A percentile compares a stretch with the other conserved stretches of the same genome.
phyloP scores from a whole-genome alignment of 345 rosid species.

The Acer yangbiense region DNA sequence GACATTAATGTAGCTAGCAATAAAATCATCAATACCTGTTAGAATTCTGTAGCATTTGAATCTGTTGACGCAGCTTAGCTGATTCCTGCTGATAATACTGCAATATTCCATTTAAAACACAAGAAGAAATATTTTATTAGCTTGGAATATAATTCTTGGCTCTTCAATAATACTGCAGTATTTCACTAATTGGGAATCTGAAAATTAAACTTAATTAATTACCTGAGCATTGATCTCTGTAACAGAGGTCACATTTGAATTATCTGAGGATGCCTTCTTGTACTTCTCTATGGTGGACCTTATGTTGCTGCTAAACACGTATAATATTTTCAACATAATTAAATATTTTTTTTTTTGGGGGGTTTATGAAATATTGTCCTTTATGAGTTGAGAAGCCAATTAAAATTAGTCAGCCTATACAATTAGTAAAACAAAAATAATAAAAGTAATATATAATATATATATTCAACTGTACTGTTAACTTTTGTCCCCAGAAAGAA shows the following conservation, averaged over 20 bases:
- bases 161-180: too few species aligned
- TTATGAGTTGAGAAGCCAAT: too few species aligned
- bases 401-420: too few species aligned
- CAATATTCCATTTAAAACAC: background rate
- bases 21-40: constrained; percentile 57
- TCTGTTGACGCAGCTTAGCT: constrained; percentile 89
- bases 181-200: too few species aligned
- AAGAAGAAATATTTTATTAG: background rate
- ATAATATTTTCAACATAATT: background rate
- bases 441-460: too few species aligned
- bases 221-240: constrained; percentile 99
- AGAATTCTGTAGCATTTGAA: constrained; percentile 87
- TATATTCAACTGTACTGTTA: too few species aligned
- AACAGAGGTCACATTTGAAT: constrained; percentile 54
- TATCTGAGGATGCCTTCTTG: constrained; percentile 88
- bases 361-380: too few species aligned
- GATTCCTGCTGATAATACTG: constrained; percentile 99
- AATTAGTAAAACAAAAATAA: too few species aligned
- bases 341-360: too few species aligned
- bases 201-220: background rate
- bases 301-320: constrained; percentile 51
- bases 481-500: too few species aligned
- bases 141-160: background rate
- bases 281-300: constrained; percentile 88
- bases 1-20: too few species aligned